Percentiles rank a stretch among this genome's conserved stretches.
Conservation (phyloP, 2,329 filamentous ascomycete species). For the Penicillium sp. region DNA sequence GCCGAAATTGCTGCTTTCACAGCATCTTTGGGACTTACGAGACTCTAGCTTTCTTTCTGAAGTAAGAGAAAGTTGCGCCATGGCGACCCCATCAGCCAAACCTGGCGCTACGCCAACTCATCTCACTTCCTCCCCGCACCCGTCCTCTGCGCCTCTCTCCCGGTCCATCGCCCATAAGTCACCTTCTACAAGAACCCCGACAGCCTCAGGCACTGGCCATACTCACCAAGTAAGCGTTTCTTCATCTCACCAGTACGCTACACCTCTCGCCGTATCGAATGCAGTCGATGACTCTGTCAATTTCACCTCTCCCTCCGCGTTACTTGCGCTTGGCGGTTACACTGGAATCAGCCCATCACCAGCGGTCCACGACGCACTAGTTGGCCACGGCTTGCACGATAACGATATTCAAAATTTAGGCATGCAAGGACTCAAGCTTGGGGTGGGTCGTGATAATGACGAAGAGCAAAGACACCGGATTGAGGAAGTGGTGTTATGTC, state of each 20-base stretch:
- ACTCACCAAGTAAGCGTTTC: conserved; percentile 32
- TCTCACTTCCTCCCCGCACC: conserved; percentile 46
- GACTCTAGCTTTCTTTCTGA: background rate
- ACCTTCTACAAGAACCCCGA: conserved; percentile 46
- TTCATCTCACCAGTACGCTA: conserved; percentile 45
- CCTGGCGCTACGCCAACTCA: conserved; percentile 46
- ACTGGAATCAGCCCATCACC: conserved; percentile 43
- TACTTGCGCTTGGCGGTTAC: conserved; percentile 45
- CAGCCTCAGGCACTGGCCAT: conserved; percentile 38
- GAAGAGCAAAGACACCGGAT: conserved; percentile 44
- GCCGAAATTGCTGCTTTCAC: background rate
- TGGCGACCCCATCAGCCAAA: conserved; percentile 49
- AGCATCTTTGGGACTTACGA: background rate
- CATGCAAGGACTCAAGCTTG: conserved; percentile 40
- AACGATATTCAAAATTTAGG: conserved; percentile 41
- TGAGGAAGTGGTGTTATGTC: conserved; percentile 41
- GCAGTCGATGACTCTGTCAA: conserved; percentile 43
- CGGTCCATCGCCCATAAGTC: conserved; percentile 47
- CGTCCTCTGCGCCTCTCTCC: conserved; percentile 41
- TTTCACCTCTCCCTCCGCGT: conserved; percentile 48
- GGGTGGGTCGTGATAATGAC: conserved; percentile 39
- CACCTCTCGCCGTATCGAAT: conserved; percentile 40
- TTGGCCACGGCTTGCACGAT: conserved; percentile 38
- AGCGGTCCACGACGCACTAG: conserved; percentile 38
- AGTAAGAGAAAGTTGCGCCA: conserved; percentile 14